phyloP scores from a whole-genome alignment of 2,329 filamentous ascomycete genomes.

The Allantophomopsis cytisporea region DNA sequence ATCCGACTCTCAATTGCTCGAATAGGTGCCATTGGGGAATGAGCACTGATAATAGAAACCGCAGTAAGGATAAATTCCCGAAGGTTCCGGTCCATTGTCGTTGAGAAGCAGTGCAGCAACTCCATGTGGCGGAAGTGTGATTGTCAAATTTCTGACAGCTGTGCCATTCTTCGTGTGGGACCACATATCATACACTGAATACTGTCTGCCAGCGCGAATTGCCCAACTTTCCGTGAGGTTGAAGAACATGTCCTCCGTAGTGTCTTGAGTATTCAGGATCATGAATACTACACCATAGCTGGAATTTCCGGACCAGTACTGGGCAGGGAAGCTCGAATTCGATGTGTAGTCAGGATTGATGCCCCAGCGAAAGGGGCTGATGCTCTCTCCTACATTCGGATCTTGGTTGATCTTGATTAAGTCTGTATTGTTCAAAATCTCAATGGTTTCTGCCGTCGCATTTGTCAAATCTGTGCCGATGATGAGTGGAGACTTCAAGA shows the following conservation, averaged over 20 bases:
- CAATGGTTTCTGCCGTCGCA: slow-evolving; percentile 17
- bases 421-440: slow-evolving; percentile 10
- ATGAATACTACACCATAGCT: slow-evolving; percentile 14
- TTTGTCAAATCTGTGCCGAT: slow-evolving; percentile 10
- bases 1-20: no score
- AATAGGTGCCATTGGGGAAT: no score
- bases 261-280: slow-evolving; percentile 12
- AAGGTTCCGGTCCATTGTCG: slow-evolving; percentile 1
- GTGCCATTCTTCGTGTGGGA: slow-evolving; percentile 8
- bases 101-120: slow-evolving; percentile 12
- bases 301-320: slow-evolving; percentile 27
- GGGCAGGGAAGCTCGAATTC: slow-evolving; percentile 30
- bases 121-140: slow-evolving; percentile 9
- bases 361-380: slow-evolving; percentile 29
- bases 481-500: slow-evolving; percentile 11
- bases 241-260: slow-evolving; percentile 7
- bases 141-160: slow-evolving; percentile 10
- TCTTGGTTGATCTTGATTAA: slow-evolving; percentile 12
- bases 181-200: slow-evolving; percentile 14
- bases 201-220: slow-evolving; percentile 10
- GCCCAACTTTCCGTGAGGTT: slow-evolving; percentile 14
- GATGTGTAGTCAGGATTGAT: slow-evolving; percentile 33
- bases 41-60: no score
- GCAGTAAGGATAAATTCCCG: no score
- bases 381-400: slow-evolving; percentile 24